phyloP scores from a whole-genome alignment of 345 rosid genomes.

The Linum lewisii region DNA sequence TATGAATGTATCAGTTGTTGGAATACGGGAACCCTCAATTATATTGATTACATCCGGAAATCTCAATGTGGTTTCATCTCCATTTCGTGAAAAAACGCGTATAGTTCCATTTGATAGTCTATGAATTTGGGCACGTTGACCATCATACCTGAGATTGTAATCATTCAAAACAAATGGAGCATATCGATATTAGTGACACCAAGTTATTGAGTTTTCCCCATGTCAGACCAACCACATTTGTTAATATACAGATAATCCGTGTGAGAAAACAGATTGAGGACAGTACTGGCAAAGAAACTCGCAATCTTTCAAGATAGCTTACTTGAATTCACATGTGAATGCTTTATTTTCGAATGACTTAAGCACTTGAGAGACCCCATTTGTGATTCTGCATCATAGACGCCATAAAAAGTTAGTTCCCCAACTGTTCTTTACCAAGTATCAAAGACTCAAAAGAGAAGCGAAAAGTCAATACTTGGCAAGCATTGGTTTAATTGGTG shows the following conservation, averaged over 20 bases:
- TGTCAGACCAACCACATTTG: too few relatives aligned
- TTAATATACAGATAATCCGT: too few relatives aligned
- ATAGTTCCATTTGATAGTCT: constrained; percentile 47
- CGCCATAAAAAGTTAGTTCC: background rate
- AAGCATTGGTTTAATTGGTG: constrained; percentile 92
- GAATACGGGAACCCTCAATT: constrained; percentile 44
- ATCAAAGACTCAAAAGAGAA: constrained; percentile 5
- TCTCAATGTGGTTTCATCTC: constrained; percentile 71
- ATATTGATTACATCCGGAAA: constrained; percentile 70
- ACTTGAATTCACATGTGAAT: constrained; percentile 89
- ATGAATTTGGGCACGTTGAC: constrained; percentile 92
- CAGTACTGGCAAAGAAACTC: constrained; percentile 6
- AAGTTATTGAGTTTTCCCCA: too few relatives aligned
- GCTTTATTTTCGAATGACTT: constrained; percentile 53
- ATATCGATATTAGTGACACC: background rate
- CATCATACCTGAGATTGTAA: constrained; percentile 62
- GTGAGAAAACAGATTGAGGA: background rate
- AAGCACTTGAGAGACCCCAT: constrained; percentile 55
- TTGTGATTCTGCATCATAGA: constrained; percentile 45
- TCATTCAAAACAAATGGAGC: background rate
- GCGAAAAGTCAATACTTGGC: constrained; percentile 46
- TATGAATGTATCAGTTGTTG: constrained; percentile 51
- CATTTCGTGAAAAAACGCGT: constrained; percentile 74
- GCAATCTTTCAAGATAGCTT: constrained; percentile 12
- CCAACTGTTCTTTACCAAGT: background rate